Conservation (phyloP, 2,329 filamentous ascomycete genomes). For the Diaporthe helianthi region DNA sequence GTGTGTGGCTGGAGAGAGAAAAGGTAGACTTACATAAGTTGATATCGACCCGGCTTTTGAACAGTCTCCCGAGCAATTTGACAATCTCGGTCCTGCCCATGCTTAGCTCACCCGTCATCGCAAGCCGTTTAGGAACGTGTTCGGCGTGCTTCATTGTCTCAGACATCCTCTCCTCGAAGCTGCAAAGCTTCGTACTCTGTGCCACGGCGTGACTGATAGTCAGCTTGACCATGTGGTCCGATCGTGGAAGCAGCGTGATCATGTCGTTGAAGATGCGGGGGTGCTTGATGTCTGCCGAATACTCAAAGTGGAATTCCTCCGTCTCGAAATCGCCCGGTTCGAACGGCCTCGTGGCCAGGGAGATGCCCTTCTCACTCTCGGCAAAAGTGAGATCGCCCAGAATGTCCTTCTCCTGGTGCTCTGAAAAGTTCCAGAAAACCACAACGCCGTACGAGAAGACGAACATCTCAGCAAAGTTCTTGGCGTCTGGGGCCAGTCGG, state of each 20-base stretch:
- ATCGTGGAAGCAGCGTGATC: constrained; percentile 90
- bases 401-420: constrained; percentile 94
- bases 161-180: constrained; percentile 96
- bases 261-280: constrained; percentile 98
- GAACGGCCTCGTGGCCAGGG: constrained; percentile 79
- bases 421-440: constrained; percentile 98
- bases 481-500: constrained; percentile 72
- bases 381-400: constrained; percentile 94
- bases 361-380: constrained; percentile 66
- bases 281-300: constrained; percentile 83
- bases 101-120: constrained; percentile 86
- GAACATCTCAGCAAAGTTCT: constrained; percentile 92
- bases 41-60: constrained; percentile 94
- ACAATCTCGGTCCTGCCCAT: constrained; percentile 94
- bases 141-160: constrained; percentile 93
- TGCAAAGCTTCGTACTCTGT: constrained; percentile 94
- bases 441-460: constrained; percentile 97
- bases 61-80: constrained; percentile 86
- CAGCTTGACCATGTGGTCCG: constrained; percentile 98
- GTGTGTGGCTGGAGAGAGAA: not conserved
- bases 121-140: constrained; percentile 87
- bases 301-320: constrained; percentile 98
- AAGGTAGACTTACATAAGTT: constrained; percentile 79
- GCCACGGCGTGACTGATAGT: constrained; percentile 97
- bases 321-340: constrained; percentile 94